A percentile compares a stretch with the other conserved stretches of the same genome.
Conservation (phyloP, 148 eudicot genomes). For the Persicaria tinctoria region DNA sequence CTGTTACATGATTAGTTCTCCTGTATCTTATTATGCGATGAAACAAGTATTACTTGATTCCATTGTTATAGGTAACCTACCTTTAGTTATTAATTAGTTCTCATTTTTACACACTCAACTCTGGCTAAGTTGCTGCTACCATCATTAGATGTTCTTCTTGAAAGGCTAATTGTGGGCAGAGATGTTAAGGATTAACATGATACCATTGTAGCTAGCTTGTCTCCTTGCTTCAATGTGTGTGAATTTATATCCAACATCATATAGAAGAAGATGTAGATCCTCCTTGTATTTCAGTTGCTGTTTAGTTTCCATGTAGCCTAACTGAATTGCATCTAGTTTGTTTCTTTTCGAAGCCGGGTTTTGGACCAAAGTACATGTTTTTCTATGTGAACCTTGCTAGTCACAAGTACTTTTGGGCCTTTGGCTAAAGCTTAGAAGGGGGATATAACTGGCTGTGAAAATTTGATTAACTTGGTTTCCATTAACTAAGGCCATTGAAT, state of each 20-base stretch:
- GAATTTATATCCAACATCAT: neutral
- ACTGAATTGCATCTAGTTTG: neutral
- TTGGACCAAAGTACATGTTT: neutral
- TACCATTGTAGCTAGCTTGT: neutral
- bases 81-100: neutral
- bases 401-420: neutral
- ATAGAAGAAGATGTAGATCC: neutral
- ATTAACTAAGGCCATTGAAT: no score
- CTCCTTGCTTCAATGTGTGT: neutral
- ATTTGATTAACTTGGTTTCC: no score
- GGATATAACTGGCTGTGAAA: no score
- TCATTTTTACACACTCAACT: neutral
- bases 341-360: neutral
- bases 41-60: neutral
- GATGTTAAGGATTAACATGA: neutral
- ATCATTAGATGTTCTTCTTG: neutral
- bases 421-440: no score
- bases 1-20: neutral
- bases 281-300: neutral
- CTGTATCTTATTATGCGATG: neutral
- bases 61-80: neutral
- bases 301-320: neutral
- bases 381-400: neutral
- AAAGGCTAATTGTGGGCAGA: neutral
- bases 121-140: neutral